These are phyloP conservation scores for Russula abietina DNA, from an alignment of 768 basidiomycete species.

Conservation along the genomic window DNA sequence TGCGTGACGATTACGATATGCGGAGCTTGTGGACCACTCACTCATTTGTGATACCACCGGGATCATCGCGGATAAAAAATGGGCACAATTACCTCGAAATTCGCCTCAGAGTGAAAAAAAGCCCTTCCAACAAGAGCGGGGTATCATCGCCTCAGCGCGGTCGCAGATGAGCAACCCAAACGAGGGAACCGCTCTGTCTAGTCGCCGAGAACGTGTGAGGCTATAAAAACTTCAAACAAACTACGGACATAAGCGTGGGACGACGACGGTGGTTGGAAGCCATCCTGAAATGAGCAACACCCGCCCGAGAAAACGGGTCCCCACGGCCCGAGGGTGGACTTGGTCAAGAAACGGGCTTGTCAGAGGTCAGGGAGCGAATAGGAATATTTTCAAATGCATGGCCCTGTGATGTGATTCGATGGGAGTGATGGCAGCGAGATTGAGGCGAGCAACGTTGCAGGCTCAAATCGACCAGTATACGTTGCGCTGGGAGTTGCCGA, in stretches of 20 bases:
- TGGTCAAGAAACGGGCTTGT: not conserved
- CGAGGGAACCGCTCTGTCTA: not conserved
- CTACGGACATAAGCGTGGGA: conserved; percentile 14
- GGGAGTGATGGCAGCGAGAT: conserved; percentile 1
- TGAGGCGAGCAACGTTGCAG: not conserved
- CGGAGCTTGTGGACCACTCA: not conserved
- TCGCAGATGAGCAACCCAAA: not conserved
- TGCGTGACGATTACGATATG: not conserved
- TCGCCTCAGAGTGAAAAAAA: not conserved
- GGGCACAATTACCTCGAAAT: not conserved
- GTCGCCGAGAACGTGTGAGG: not conserved
- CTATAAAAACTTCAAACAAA: not conserved
- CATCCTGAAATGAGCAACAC: conserved; percentile 12
- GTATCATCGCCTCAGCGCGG: not conserved
- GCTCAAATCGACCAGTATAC: not conserved
- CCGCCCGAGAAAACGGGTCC: conserved; percentile 2
- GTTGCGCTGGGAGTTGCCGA: not conserved
- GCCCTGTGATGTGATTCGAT: conserved; percentile 3
- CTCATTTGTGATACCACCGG: conserved; percentile 1
- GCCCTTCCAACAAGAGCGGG: not conserved
- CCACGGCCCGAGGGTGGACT: conserved; percentile 11
- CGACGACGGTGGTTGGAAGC: conserved; percentile 5
- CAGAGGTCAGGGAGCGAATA: not conserved
- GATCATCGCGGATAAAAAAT: conserved; percentile 3
- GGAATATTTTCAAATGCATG: not conserved